phyloP scores from a whole-genome alignment of 1,284 basidiomycete species.

The Gastroboletus turbinatus region DNA sequence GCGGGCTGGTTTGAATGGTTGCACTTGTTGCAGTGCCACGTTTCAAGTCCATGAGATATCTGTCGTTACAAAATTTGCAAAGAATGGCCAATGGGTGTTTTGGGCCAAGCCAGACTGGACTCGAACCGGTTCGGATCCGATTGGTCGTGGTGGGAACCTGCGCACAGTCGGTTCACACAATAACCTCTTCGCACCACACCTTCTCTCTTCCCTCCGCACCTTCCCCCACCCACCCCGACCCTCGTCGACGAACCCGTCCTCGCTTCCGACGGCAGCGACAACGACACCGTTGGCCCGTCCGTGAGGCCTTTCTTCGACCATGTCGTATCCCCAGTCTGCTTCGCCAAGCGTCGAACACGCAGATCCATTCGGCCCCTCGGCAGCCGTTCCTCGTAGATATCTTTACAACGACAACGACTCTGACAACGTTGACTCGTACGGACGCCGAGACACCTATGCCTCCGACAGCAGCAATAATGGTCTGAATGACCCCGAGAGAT shows the following conservation, averaged over 20 bases:
- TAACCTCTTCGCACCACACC: slow-evolving; percentile 19
- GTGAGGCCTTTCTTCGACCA: slow-evolving; percentile 19
- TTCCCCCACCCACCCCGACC: slow-evolving; percentile 3
- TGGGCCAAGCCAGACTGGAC: not conserved
- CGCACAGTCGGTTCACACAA: slow-evolving; percentile 18
- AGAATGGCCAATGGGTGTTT: not conserved
- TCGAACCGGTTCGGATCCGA: slow-evolving; percentile 25
- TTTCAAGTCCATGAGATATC: too few relatives aligned
- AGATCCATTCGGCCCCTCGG: slow-evolving; percentile 56
- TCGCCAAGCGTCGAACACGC: slow-evolving; percentile 35
- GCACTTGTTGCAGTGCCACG: too few relatives aligned
- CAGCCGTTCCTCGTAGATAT: slow-evolving; percentile 50
- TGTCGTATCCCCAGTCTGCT: slow-evolving; percentile 34
- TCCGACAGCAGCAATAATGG: slow-evolving; percentile 67
- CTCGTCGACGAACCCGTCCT: slow-evolving; percentile 3
- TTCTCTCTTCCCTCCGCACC: slow-evolving; percentile 1
- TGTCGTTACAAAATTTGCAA: not conserved
- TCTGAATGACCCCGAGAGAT: slow-evolving; percentile 51
- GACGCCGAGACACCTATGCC: slow-evolving; percentile 62
- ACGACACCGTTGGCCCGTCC: slow-evolving; percentile 16
- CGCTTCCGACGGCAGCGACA: slow-evolving; percentile 11
- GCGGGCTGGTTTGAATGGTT: not conserved
- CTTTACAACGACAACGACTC: slow-evolving; percentile 81
- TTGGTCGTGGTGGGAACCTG: slow-evolving; percentile 27
- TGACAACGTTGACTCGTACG: slow-evolving; percentile 59